Conservation (phyloP, 2,329 filamentous ascomycete species). For the Scedosporium boydii region DNA sequence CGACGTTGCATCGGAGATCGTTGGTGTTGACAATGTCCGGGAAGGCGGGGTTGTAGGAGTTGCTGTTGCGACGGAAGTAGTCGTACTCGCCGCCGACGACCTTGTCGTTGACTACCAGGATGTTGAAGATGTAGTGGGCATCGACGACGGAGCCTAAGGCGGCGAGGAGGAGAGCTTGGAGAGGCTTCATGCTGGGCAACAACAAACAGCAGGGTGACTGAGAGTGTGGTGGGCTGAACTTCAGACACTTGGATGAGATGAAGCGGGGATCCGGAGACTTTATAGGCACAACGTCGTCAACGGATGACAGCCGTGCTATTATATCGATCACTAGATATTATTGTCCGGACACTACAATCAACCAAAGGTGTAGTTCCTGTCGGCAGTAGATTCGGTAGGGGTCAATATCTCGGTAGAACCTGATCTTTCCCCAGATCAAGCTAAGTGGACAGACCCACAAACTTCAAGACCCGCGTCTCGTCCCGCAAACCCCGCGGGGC, state of each 20-base stretch:
- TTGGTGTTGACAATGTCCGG: conserved; percentile 23
- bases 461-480: neutral
- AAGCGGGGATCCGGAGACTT: neutral
- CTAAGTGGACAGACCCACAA: neutral
- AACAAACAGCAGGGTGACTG: neutral
- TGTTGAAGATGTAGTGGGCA: conserved; percentile 26
- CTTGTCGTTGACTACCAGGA: conserved; percentile 31
- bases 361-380: no score
- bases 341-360: neutral
- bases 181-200: neutral
- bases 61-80: conserved; percentile 36
- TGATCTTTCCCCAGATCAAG: neutral
- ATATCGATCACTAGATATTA: neutral
- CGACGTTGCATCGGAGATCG: conserved; percentile 33
- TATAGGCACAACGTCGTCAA: neutral
- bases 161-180: conserved; percentile 9
- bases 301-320: neutral
- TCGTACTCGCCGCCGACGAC: conserved; percentile 30
- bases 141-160: conserved; percentile 11
- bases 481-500: neutral
- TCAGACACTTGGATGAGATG: neutral
- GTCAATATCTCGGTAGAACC: neutral
- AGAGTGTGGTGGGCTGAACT: neutral
- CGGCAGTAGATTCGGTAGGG: neutral
- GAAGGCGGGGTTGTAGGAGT: conserved; percentile 27